These are phyloP conservation scores for Yarrowia hollandica DNA, from an alignment of 805 yeast species.

Conservation along the genomic window DNA sequence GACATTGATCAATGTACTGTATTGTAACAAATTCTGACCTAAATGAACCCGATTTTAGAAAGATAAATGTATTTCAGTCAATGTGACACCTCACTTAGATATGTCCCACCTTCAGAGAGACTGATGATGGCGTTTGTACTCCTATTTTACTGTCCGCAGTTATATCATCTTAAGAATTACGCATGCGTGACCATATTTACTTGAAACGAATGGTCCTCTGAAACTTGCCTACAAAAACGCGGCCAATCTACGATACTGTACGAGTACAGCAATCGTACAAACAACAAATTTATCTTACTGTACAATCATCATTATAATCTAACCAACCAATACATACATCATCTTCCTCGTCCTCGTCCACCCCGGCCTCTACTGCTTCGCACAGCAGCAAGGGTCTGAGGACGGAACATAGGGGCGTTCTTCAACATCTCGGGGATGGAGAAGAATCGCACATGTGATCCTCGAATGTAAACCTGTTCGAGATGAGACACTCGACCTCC, in stretches of 20 bases:
- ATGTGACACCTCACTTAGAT: no score
- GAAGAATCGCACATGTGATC: slow-evolving; percentile 82
- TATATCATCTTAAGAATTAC: not conserved
- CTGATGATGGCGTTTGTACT: no score
- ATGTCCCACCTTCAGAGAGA: no score
- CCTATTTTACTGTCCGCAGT: no score
- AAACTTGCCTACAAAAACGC: no score
- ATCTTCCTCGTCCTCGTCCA: slow-evolving; percentile 35
- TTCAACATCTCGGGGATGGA: slow-evolving; percentile 84
- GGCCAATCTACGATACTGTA: no score
- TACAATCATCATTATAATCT: not conserved
- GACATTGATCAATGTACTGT: no score
- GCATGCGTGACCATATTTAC: not conserved
- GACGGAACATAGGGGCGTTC: slow-evolving; percentile 85
- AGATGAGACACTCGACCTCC: slow-evolving; percentile 74
- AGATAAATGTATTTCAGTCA: no score
- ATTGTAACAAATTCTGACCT: no score
- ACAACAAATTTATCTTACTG: not conserved
- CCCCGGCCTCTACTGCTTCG: slow-evolving; percentile 35
- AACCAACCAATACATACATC: slow-evolving; percentile 3
- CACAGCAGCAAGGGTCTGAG: slow-evolving; percentile 38
- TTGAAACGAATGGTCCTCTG: not conserved
- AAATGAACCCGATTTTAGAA: no score
- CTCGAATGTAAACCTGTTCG: slow-evolving; percentile 86
- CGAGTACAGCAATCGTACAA: no score